These are phyloP conservation scores for Amphibolis antarctica DNA, from an alignment of 106 monocot genomes.

Conservation along the genomic window DNA sequence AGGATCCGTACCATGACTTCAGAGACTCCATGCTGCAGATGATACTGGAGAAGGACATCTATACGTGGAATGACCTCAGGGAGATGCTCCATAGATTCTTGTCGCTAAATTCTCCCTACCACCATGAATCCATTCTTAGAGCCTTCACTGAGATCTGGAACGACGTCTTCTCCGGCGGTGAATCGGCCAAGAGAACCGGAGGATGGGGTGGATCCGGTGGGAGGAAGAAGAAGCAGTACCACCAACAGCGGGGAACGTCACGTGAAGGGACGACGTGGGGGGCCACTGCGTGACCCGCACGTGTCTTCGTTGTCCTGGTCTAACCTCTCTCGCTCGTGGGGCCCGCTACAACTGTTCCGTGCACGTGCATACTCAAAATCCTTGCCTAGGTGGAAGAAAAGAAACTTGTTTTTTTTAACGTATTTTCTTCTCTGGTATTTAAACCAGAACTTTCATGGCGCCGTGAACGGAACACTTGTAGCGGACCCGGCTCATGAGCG, in stretches of 20 bases:
- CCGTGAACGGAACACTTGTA: constrained; percentile 6
- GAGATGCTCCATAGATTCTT: constrained; percentile 20
- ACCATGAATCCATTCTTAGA: constrained; percentile 58
- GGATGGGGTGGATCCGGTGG: too few species aligned
- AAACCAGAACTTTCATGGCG: neutral
- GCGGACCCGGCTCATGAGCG: neutral
- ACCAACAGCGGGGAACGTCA: too few species aligned
- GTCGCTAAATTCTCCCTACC: constrained; percentile 26
- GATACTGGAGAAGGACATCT: constrained; percentile 30
- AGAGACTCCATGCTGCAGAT: constrained; percentile 25
- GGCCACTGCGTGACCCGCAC: neutral
- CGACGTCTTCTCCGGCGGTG: constrained; percentile 28
- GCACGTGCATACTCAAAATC: neutral
- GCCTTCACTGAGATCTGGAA: constrained; percentile 76
- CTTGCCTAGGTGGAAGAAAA: neutral
- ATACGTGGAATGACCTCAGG: constrained; percentile 15
- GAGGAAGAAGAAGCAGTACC: neutral
- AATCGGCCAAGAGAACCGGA: neutral
- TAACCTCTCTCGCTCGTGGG: neutral
- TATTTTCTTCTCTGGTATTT: neutral
- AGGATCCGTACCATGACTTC: constrained; percentile 23
- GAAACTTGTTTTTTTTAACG: neutral
- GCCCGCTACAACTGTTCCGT: constrained; percentile 10
- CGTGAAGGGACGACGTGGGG: neutral
- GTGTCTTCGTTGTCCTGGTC: neutral